Percentiles rank a stretch among this genome's conserved stretches.
These are phyloP conservation scores for Rosa chinensis DNA, from an alignment of 306 rosid species.

Conservation along the genomic window DNA sequence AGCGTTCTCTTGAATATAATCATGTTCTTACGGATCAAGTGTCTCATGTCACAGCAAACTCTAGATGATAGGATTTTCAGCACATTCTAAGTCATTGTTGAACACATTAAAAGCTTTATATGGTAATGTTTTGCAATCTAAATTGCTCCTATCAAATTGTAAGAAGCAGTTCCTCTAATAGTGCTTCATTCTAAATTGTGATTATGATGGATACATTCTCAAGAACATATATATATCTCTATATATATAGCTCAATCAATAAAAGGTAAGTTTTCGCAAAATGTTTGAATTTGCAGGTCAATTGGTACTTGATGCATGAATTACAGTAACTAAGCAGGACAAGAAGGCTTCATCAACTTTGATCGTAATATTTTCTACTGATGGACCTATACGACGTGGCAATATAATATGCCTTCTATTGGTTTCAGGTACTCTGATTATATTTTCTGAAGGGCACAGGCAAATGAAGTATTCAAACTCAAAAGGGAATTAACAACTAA, in stretches of 20 bases:
- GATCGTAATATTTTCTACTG: not conserved
- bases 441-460: not conserved
- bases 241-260: not conserved
- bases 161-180: not conserved
- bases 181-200: not conserved
- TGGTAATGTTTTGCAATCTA: not conserved
- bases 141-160: not conserved
- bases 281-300: not conserved
- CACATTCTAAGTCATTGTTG: not conserved
- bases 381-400: not conserved
- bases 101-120: not conserved
- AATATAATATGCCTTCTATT: not conserved
- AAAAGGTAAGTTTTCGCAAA: not conserved
- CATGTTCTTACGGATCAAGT: not conserved
- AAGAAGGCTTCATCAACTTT: not conserved
- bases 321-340: not conserved
- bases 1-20: not conserved
- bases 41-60: not conserved
- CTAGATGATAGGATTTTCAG: slow-evolving; percentile 4
- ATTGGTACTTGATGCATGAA: not conserved
- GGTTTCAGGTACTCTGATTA: not conserved
- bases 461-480: not conserved
- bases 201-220: not conserved
- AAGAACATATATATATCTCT: not conserved
- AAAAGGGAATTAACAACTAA: not conserved